phyloP scores from a whole-genome alignment of 805 yeast genomes.

The Schizosaccharomyces octosporus region DNA sequence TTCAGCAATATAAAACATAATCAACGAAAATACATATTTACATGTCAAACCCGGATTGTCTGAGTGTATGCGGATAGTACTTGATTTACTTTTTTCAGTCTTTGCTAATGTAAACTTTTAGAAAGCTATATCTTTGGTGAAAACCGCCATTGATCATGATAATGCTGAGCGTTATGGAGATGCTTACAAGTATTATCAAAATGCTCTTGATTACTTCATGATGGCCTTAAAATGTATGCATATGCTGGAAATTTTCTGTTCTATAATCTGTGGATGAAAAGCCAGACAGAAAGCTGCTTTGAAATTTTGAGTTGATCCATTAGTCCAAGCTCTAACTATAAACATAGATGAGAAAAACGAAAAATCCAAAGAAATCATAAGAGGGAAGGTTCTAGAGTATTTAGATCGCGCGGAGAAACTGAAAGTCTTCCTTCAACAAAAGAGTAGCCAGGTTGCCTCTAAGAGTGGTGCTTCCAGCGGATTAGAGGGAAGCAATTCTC shows the following conservation, averaged over 20 bases:
- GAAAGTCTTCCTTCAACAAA: constrained; percentile 62
- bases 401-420: constrained; percentile 79
- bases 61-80: not conserved
- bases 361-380: constrained; percentile 64
- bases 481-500: constrained; percentile 18
- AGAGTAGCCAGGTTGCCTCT: constrained; percentile 16
- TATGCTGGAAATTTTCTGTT: not conserved
- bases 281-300: no score
- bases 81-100: not conserved
- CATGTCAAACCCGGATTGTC: not conserved
- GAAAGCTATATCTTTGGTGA: constrained; percentile 86
- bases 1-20: not conserved
- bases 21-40: not conserved
- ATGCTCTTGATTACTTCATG: constrained; percentile 86
- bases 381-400: constrained; percentile 76
- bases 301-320: not conserved
- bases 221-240: constrained; percentile 53
- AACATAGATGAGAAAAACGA: constrained; percentile 52
- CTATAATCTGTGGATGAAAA: no score
- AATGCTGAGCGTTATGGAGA: constrained; percentile 74
- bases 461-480: constrained; percentile 12
- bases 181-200: constrained; percentile 77
- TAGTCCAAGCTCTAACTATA: not conserved
- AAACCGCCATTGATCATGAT: constrained; percentile 86
- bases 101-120: not conserved